Conservation (phyloP, 345 rosid genomes). For the Sonneratia caseolaris region DNA sequence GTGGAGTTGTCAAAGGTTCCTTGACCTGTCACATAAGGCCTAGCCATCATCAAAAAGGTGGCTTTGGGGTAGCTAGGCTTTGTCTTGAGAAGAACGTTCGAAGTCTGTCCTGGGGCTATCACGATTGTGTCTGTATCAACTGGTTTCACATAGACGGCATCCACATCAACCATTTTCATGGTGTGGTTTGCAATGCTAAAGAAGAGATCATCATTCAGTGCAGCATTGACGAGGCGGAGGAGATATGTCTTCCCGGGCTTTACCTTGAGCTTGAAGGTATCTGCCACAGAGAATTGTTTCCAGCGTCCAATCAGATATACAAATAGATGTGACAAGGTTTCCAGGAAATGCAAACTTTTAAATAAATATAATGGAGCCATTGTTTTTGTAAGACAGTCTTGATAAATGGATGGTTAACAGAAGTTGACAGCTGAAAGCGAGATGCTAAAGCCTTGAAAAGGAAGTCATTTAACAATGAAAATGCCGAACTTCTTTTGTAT, state of each 20-base stretch:
- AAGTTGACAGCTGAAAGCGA: too few relatives aligned
- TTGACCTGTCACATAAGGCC: conserved; percentile 56
- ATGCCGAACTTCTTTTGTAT: too few relatives aligned
- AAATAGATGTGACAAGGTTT: background rate
- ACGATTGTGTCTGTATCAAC: conserved; percentile 29
- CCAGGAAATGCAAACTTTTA: background rate
- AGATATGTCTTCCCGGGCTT: conserved; percentile 41
- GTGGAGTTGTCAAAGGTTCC: conserved; percentile 49
- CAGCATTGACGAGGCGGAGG: conserved; percentile 36
- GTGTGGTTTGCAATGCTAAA: conserved; percentile 45
- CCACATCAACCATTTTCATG: conserved; percentile 33
- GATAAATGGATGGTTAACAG: too few relatives aligned
- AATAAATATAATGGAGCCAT: too few relatives aligned
- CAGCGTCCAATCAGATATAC: too few relatives aligned
- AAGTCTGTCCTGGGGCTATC: conserved; percentile 39
- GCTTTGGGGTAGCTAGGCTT: conserved; percentile 31
- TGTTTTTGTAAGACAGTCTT: too few relatives aligned
- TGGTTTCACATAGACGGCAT: conserved; percentile 34
- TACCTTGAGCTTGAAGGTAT: conserved; percentile 37
- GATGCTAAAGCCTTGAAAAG: too few relatives aligned
- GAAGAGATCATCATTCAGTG: conserved; percentile 50
- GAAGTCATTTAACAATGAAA: too few relatives aligned
- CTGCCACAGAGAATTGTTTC: conserved; percentile 5
- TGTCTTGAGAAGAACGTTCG: conserved; percentile 34
- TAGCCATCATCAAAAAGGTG: conserved; percentile 47